Conservation (phyloP, 1,284 basidiomycete genomes). For the Cystobasidium slooffiae region DNA sequence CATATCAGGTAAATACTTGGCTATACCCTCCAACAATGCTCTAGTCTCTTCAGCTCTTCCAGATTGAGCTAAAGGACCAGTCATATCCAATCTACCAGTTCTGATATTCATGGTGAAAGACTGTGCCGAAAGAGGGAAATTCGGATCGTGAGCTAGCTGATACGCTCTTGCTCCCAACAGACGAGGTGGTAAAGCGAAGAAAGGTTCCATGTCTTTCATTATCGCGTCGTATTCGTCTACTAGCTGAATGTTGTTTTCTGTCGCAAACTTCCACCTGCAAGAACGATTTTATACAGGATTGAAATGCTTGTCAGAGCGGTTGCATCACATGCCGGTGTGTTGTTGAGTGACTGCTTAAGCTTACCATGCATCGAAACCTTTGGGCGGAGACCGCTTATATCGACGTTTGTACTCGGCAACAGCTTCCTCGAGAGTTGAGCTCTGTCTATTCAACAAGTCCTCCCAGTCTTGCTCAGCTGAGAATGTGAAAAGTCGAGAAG, state of each 20-base stretch:
- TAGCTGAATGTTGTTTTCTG: conserved; percentile 52
- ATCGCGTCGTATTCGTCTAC: conserved; percentile 56
- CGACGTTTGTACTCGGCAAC: conserved; percentile 53
- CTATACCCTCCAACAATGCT: conserved; percentile 20
- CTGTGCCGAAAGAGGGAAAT: background rate
- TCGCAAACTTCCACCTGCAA: conserved; percentile 53
- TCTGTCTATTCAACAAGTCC: conserved; percentile 49
- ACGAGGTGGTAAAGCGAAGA: conserved; percentile 51
- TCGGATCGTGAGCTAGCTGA: conserved; percentile 26
- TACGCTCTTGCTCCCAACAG: conserved; percentile 48
- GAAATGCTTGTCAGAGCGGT: background rate
- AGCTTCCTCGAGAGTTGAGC: conserved; percentile 48
- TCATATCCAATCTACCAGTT: conserved; percentile 38
- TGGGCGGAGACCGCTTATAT: conserved; percentile 52
- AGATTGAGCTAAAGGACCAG: conserved; percentile 44
- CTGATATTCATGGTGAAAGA: conserved; percentile 50
- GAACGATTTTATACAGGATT: background rate
- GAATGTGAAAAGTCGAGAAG: background rate
- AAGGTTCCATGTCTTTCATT: conserved; percentile 52
- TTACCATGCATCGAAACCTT: conserved; percentile 55
- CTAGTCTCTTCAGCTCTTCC: conserved; percentile 23
- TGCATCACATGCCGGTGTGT: background rate
- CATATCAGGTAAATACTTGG: conserved; percentile 41
- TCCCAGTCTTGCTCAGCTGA: conserved; percentile 51
- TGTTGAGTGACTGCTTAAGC: background rate